Evolutionary conservation across 805 yeast genomes (phyloP), one percentile per base, ranked within the genome.

Genomic region (Yamadazyma olivae): DNA sequence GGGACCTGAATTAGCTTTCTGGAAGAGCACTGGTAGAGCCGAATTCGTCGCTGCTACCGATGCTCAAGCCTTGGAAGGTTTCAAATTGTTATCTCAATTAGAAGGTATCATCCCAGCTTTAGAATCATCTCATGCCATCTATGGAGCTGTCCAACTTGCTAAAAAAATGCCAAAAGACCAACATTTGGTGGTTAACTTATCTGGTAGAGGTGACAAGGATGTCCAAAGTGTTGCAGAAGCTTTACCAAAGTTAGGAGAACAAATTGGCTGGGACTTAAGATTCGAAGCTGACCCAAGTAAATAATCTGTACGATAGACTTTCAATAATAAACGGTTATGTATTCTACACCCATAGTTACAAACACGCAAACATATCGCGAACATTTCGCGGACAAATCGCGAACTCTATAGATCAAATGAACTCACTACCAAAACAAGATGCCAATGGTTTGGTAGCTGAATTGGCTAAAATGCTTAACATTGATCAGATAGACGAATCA

Each of bases 131-230:
- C 99, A 93, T 60, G 99, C 99, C 27, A 79, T 93, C 36, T 85
- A 73, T 56, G 97, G 96, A 50, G 99, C 90, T 32, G 71, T 86
- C 42, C 77, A 89, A 64, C 73, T 86, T 33, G 99, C 99, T 20
- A 67, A 87, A 70, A 82, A 80, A 13, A 72, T 93, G 83, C 57
- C 74, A 17, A 74, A 80, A 46, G 96, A 84, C 48, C 75, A 89
- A 65, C 79, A 88, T 56, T 70, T 93, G 40, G 82, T 93, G 42
- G 83, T 93, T 56, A 89, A 89, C 59, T 76, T 93, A 39, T 88
- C 96, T 35, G 99, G 99, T 53, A 86, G 99, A 74, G 99, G 99
- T 67, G 99, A 93, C 61, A 93, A 93, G 70, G 99, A 93, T 61
- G 99, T 93, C 26, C 96, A 89, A 66, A 86, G 90, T 59, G 97